Evolutionary conservation across 345 rosid species (phyloP).

Genomic region (Turnera subulata): DNA sequence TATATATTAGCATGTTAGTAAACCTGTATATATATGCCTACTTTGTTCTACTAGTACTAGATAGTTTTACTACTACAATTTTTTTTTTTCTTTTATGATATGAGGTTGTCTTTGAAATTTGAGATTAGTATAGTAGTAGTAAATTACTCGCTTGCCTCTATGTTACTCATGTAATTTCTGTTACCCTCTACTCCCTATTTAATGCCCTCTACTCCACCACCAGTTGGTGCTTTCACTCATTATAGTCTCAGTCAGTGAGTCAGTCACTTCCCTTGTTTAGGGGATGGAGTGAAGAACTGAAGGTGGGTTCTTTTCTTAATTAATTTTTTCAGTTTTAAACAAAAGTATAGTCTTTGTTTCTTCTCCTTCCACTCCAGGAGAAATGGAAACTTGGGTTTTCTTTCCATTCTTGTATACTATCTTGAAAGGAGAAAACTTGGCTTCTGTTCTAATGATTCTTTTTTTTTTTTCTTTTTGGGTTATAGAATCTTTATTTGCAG

Average conservation of each 20-base stretch:
- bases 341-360: not conserved
- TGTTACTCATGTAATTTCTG: too few relatives aligned
- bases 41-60: too few relatives aligned
- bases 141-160: not conserved
- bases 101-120: too few relatives aligned
- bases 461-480: too few relatives aligned
- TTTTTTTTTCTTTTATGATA: too few relatives aligned
- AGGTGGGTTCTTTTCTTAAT: not conserved
- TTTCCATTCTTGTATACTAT: not conserved
- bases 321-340: not conserved
- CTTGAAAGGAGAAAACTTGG: not conserved
- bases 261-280: not conserved
- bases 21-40: too few relatives aligned
- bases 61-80: too few relatives aligned
- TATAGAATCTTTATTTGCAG: not conserved
- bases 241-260: too few relatives aligned
- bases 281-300: not conserved
- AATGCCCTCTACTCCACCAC: conserved; percentile 1
- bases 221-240: too few relatives aligned
- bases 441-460: not conserved
- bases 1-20: too few relatives aligned
- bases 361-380: not conserved
- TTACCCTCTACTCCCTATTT: too few relatives aligned
- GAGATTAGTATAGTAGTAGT: too few relatives aligned
- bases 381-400: not conserved